Conservation (phyloP, 2,329 filamentous ascomycete genomes). For the Monilinia fructicola region DNA sequence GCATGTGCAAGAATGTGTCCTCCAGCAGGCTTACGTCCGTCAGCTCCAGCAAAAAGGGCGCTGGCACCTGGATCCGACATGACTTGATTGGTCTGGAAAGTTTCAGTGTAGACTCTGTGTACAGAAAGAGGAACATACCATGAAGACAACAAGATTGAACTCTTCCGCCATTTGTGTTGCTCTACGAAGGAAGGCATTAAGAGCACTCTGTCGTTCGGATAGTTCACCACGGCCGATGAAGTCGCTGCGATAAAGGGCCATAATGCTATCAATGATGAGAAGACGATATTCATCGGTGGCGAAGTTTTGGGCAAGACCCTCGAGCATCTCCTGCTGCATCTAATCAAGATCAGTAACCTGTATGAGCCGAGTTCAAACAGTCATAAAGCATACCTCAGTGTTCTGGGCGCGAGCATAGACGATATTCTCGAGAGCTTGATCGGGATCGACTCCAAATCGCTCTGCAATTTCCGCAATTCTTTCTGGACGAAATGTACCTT, state of each 20-base stretch:
- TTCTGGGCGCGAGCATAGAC: slow-evolving; percentile 63
- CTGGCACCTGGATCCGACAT: slow-evolving; percentile 69
- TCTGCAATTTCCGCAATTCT: slow-evolving; percentile 67
- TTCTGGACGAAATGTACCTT: slow-evolving; percentile 67
- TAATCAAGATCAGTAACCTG: slow-evolving; percentile 41
- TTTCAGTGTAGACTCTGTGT: slow-evolving; percentile 5
- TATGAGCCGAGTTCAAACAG: background rate
- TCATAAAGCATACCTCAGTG: slow-evolving; percentile 49
- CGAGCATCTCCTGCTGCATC: slow-evolving; percentile 59
- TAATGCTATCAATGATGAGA: slow-evolving; percentile 68
- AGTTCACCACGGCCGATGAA: slow-evolving; percentile 66
- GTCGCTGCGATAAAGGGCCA: slow-evolving; percentile 68
- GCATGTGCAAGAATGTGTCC: slow-evolving; percentile 70
- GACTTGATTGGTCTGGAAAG: slow-evolving; percentile 63
- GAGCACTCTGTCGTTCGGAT: slow-evolving; percentile 66
- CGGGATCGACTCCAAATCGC: slow-evolving; percentile 60
- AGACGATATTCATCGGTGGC: slow-evolving; percentile 63
- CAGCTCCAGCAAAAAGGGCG: slow-evolving; percentile 64
- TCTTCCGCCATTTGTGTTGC: slow-evolving; percentile 66
- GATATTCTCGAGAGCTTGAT: slow-evolving; percentile 65
- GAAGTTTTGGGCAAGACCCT: slow-evolving; percentile 60
- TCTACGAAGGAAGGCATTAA: slow-evolving; percentile 64
- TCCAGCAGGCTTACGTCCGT: slow-evolving; percentile 66
- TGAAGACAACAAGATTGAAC: slow-evolving; percentile 65
- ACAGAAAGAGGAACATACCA: slow-evolving; percentile 45